Evolutionary conservation across 2,329 filamentous ascomycete genomes (phyloP).

Genomic region (Annulohypoxylon truncatum): DNA sequence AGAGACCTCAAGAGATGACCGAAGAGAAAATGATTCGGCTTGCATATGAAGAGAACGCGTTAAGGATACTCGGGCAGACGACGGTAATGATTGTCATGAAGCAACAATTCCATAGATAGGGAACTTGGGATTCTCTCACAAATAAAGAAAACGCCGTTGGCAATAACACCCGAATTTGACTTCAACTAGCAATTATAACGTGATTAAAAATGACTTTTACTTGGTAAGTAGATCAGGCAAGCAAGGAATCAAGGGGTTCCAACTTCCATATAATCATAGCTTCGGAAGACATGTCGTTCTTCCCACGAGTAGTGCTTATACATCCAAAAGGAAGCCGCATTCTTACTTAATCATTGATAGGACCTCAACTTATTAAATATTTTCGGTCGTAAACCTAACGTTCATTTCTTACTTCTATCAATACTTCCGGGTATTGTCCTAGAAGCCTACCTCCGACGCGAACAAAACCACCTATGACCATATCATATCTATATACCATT

Average conservation of each 20-base stretch:
- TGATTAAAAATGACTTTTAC: constrained; percentile 2
- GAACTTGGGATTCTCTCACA: constrained; percentile 3
- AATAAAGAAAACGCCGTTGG: constrained; percentile 30
- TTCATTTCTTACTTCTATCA: too few relatives aligned
- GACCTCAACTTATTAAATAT: background rate
- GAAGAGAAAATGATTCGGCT: constrained; percentile 19
- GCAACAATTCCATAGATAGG: constrained; percentile 34
- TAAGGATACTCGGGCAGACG: constrained; percentile 18
- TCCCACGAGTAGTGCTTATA: background rate
- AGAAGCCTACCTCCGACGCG: background rate
- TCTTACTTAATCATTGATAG: background rate
- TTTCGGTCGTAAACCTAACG: background rate
- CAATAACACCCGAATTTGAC: constrained; percentile 26
- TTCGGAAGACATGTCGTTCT: background rate
- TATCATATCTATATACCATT: background rate
- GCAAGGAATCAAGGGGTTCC: background rate
- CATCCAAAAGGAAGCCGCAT: background rate
- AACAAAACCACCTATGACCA: background rate
- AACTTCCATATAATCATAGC: background rate
- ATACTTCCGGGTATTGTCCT: background rate
- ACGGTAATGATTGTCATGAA: constrained; percentile 37
- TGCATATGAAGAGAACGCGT: constrained; percentile 26
- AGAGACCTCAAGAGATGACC: constrained; percentile 27
- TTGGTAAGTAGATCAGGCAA: background rate
- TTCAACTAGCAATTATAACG: background rate